Evolutionary conservation across 345 rosid genomes (phyloP), one percentile per base, ranked within the genome.

Genomic region (Toxicodendron radicans): DNA sequence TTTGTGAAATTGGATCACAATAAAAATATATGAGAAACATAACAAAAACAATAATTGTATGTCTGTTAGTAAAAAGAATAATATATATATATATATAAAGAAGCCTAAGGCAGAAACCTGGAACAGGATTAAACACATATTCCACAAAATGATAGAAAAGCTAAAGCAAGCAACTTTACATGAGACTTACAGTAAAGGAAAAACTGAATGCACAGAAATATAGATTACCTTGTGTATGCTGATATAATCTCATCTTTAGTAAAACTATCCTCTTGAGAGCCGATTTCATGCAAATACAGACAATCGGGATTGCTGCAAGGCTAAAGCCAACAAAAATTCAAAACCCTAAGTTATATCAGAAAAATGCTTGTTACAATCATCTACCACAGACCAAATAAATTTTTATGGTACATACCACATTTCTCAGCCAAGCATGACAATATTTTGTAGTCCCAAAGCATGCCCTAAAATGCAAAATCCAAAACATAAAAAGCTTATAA

Each of bases 371-470:
- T 7, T 72, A 18, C 43, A 65, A 63, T 2, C 46, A 60, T 38
- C 27, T 41, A 56, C 27, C 16, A 16, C 20, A 64, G 8, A 20
- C 23, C 46, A 60, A 67, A 77, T 58, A 43, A 52, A 24, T 24
- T 66, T 54, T 74, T 16, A 73, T 17, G 56, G 23, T 13, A 48
- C 87, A 71, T 84, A 94, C 98, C 94, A 79, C 89, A 77, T 90
- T 95, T 84, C 97, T 86, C 71, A 95, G 79, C 99, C 99, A 95
- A 65, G 99, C 97, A 85, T 92, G 99, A 76, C 99, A 95, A 78
- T 94, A 95, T 73, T 95, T 92, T 58, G 95, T 95, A 57, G 97
- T 92, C 72, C 99, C 99, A 85, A 92, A 92, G 83, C 97, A 92
- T 30, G 97, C 99, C 90, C 97, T 94, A 87, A 21, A 68, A 76